Percentiles rank a stretch among this genome's conserved stretches.
Evolutionary conservation across 2,329 filamentous ascomycete species (phyloP).

Genomic region (Sclerotinia nivalis): DNA sequence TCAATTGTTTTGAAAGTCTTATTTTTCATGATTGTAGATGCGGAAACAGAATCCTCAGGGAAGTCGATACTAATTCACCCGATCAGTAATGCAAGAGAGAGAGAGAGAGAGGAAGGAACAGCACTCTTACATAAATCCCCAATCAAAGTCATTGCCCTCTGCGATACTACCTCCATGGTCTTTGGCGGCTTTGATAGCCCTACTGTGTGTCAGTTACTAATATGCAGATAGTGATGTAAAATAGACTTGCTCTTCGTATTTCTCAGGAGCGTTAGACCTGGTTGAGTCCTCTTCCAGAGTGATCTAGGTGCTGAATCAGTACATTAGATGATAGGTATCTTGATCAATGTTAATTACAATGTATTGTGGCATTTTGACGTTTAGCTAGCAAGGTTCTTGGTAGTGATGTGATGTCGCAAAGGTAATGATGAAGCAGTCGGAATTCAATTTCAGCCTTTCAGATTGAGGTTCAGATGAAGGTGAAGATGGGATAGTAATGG

Average conservation of each 20-base stretch:
- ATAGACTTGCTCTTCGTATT: slow-evolving; percentile 1
- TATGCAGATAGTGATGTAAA: not conserved
- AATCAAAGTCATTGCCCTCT: not conserved
- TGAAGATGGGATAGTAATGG: not conserved
- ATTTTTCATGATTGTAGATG: not conserved
- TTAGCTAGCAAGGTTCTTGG: not conserved
- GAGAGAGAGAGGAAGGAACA: not conserved
- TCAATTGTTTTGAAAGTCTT: not conserved
- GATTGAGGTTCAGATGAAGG: not conserved
- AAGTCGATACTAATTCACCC: not conserved
- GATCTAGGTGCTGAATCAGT: not conserved
- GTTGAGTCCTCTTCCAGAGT: not conserved
- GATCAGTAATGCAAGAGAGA: not conserved
- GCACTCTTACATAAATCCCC: not conserved
- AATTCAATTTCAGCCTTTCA: no score
- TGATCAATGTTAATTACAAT: not conserved
- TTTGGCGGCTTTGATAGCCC: not conserved
- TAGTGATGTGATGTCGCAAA: not conserved
- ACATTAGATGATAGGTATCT: not conserved
- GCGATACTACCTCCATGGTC: not conserved
- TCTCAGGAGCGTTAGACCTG: not conserved
- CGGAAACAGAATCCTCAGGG: not conserved
- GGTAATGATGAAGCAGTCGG: not conserved
- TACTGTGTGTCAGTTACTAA: not conserved
- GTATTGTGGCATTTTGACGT: not conserved